Conservation (phyloP, 805 yeast genomes). For the Candida saitoana region DNA sequence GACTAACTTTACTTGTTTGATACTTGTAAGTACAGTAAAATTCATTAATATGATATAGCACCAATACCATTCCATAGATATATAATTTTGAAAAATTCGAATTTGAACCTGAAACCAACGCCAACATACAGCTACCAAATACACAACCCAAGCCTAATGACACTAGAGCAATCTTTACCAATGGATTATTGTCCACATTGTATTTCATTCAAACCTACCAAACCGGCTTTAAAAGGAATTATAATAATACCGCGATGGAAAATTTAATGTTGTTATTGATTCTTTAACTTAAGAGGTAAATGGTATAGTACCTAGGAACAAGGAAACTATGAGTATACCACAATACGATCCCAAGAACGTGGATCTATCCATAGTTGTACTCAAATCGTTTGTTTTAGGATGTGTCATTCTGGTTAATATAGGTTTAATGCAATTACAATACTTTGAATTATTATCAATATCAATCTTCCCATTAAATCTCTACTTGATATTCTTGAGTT, state of each 20-base stretch:
- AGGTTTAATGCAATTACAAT: conserved; percentile 2
- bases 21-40: conserved; percentile 22
- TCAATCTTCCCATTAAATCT: conserved; percentile 13
- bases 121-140: not conserved
- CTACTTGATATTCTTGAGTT: conserved; percentile 49
- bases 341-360: conserved; percentile 25
- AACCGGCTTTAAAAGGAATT: too few species aligned
- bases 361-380: conserved; percentile 25
- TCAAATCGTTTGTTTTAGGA: conserved; percentile 33
- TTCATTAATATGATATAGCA: conserved; percentile 23
- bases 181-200: conserved; percentile 14
- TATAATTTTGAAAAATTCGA: conserved; percentile 12
- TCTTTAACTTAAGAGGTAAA: not conserved
- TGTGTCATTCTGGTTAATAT: conserved; percentile 11
- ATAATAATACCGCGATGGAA: not conserved
- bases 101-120: not conserved
- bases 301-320: too few species aligned
- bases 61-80: conserved; percentile 18
- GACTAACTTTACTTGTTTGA: conserved; percentile 21
- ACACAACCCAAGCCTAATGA: conserved; percentile 17
- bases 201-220: conserved; percentile 8
- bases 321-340: not conserved
- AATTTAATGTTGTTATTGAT: not conserved
- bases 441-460: not conserved
- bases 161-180: conserved; percentile 17